Evolutionary conservation across 202 grass and related monocot genomes (phyloP).

Genomic region (Hordeum pubiflorum): DNA sequence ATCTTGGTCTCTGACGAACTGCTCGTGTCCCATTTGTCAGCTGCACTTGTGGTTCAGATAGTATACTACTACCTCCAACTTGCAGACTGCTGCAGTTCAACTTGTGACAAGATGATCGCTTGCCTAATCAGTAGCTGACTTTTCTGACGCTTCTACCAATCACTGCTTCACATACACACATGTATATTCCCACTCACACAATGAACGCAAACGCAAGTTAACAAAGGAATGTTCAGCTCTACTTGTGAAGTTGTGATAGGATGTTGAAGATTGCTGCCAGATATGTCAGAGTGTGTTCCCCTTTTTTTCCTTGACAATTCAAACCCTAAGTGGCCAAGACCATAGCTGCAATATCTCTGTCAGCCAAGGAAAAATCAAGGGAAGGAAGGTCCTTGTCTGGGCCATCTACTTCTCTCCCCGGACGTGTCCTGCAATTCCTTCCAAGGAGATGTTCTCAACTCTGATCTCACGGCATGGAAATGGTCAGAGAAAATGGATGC

Average conservation of each 20-base stretch:
- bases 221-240: no score
- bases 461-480: neutral
- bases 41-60: neutral
- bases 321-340: no score
- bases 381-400: neutral
- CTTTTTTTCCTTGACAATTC: neutral
- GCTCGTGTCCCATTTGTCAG: no score
- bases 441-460: no score
- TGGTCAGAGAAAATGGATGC: neutral
- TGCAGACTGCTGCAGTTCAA: neutral
- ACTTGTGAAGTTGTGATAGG: no score
- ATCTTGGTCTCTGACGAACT: no score
- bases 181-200: neutral
- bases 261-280: no score
- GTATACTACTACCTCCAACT: neutral
- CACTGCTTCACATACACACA: neutral
- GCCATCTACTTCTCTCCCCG: neutral
- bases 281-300: neutral
- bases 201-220: neutral
- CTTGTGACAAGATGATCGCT: no score
- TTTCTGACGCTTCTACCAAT: neutral
- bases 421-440: neutral
- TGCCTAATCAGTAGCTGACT: neutral
- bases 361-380: neutral
- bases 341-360: neutral